Evolutionary conservation across 305 asterid genomes (phyloP).

Genomic region (Solanum chacoense): DNA sequence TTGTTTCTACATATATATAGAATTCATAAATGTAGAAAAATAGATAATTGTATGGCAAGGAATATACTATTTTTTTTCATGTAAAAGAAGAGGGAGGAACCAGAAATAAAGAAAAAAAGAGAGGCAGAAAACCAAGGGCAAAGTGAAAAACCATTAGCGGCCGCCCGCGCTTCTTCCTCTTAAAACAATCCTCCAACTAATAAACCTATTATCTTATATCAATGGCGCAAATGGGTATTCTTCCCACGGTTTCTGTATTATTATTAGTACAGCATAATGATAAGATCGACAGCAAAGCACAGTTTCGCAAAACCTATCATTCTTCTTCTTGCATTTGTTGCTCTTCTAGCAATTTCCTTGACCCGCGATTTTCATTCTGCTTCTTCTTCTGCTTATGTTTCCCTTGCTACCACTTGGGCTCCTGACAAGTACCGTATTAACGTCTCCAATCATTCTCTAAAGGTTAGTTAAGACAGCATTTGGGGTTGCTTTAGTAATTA

Average conservation of each 20-base stretch:
- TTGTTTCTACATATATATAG: neutral
- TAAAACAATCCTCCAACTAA: neutral
- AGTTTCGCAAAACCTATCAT: constrained; percentile 29
- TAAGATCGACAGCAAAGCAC: constrained; percentile 27
- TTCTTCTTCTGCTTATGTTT: constrained; percentile 23
- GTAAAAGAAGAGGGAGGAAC: neutral
- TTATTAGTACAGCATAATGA: constrained; percentile 14
- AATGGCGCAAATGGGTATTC: constrained; percentile 7
- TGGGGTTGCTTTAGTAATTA: neutral
- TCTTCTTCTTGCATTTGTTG: constrained; percentile 27
- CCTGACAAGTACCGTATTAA: constrained; percentile 10
- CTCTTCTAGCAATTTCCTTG: constrained; percentile 32
- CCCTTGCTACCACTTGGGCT: constrained; percentile 25
- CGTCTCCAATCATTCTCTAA: constrained; percentile 1
- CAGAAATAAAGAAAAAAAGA: neutral
- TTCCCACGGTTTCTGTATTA: neutral
- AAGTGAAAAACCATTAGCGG: constrained; percentile 43
- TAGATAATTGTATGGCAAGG: neutral
- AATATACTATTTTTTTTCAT: neutral
- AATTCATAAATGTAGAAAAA: neutral
- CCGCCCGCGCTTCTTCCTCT: constrained; percentile 24
- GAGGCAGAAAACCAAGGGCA: neutral
- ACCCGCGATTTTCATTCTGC: constrained; percentile 33
- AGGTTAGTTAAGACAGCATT: constrained; percentile 15
- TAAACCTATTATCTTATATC: neutral